Conservation (phyloP, 2,329 filamentous ascomycete species). For the Zymoseptoria brevis region DNA sequence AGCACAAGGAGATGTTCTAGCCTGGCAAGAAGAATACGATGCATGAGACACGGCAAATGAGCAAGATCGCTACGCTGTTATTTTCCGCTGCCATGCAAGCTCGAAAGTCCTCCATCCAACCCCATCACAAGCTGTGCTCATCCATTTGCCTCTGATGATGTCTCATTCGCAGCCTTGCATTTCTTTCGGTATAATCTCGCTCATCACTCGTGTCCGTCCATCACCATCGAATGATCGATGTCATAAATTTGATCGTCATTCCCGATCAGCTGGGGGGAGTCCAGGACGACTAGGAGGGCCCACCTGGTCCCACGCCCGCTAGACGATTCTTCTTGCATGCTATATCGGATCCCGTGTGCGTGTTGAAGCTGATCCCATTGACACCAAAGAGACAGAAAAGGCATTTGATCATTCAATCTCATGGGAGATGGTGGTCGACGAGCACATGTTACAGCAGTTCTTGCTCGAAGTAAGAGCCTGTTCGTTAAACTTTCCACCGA, state of each 20-base stretch:
- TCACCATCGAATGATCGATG: background rate
- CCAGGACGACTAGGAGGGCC: background rate
- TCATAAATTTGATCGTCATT: background rate
- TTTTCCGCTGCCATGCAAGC: no score
- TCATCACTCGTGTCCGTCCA: background rate
- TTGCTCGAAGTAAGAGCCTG: background rate
- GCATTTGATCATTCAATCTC: no score
- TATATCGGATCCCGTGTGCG: background rate
- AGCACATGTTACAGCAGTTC: background rate
- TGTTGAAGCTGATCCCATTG: background rate
- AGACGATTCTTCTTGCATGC: background rate
- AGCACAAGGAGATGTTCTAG: background rate
- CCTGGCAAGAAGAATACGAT: background rate
- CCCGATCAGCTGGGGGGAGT: background rate
- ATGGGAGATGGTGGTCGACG: no score
- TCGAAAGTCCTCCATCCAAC: background rate
- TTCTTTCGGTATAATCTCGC: background rate
- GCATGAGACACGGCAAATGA: no score
- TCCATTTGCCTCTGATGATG: background rate
- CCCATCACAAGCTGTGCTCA: background rate
- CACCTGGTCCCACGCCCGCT: background rate
- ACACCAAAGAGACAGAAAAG: no score
- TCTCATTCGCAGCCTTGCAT: background rate
- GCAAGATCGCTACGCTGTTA: no score
- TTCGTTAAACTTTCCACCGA: no score